A percentile compares a stretch with the other conserved stretches of the same genome.
phyloP scores from a whole-genome alignment of 192 early-diverging fungal genomes.

The Linnemannia hyalina region DNA sequence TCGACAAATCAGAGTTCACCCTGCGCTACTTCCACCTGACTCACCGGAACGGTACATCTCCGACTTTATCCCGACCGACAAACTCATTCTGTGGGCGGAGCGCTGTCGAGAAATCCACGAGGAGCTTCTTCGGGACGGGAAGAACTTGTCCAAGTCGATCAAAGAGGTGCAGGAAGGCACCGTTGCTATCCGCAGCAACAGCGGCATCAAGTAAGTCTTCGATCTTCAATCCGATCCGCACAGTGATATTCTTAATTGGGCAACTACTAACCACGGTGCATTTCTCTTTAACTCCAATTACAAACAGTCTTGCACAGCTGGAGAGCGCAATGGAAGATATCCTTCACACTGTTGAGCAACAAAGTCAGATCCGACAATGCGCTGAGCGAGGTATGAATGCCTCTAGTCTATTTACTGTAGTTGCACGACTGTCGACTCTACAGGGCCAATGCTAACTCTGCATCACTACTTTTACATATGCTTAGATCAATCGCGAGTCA shows the following conservation, averaged over 20 bases:
- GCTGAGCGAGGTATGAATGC: conserved; percentile 24
- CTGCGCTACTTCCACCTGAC: conserved; percentile 45
- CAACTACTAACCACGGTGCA: neutral
- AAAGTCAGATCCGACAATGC: conserved; percentile 43
- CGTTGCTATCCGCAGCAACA: conserved; percentile 39
- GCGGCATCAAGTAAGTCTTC: conserved; percentile 45
- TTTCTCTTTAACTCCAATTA: neutral
- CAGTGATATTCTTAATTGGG: neutral
- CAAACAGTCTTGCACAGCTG: conserved; percentile 39
- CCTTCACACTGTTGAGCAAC: conserved; percentile 39
- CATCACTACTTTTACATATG: neutral
- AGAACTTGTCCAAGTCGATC: conserved; percentile 40
- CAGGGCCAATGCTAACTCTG: neutral
- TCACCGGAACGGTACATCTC: conserved; percentile 48
- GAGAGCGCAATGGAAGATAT: conserved; percentile 50
- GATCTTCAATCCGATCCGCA: neutral
- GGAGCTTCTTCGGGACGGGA: conserved; percentile 34
- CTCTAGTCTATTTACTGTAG: neutral
- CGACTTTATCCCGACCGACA: conserved; percentile 56
- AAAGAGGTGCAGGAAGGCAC: conserved; percentile 55
- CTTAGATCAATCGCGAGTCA: conserved; percentile 34
- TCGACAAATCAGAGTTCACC: conserved; percentile 62
- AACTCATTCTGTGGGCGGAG: conserved; percentile 47
- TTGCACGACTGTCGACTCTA: neutral
- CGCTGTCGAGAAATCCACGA: conserved; percentile 52